Conservation (phyloP, 345 rosid species). For the Limnanthes douglasii region DNA sequence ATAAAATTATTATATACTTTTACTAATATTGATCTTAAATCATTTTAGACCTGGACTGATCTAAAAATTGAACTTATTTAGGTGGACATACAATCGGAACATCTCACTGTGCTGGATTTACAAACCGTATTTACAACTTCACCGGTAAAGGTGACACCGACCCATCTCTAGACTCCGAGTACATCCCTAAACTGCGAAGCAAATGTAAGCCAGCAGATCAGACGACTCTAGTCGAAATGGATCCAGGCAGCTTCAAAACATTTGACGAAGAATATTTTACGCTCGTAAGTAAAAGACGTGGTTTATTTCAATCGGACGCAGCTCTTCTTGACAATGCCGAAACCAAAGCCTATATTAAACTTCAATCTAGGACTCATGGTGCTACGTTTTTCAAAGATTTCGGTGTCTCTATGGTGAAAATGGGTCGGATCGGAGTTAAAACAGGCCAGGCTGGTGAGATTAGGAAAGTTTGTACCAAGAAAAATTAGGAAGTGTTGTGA, state of each 20-base stretch:
- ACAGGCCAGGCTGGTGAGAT: slow-evolving; percentile 25
- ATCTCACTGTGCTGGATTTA: slow-evolving; percentile 19
- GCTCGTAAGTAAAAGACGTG: slow-evolving; percentile 20
- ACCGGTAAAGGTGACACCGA: slow-evolving; percentile 32
- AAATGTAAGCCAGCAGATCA: slow-evolving; percentile 21
- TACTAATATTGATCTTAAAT: too few species aligned
- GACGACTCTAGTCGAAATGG: slow-evolving; percentile 22
- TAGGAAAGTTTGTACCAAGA: slow-evolving; percentile 24
- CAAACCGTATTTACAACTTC: slow-evolving; percentile 27
- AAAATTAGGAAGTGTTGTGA: too few species aligned
- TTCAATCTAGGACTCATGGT: slow-evolving; percentile 1
- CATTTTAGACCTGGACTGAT: too few species aligned
- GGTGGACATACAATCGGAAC: slow-evolving; percentile 37
- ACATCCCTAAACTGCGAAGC: slow-evolving; percentile 14
- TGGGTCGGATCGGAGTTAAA: slow-evolving; percentile 28
- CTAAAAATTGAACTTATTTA: too few species aligned
- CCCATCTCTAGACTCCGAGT: slow-evolving; percentile 25
- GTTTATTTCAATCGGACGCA: slow-evolving; percentile 32
- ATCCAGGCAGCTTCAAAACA: slow-evolving; percentile 30
- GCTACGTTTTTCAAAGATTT: slow-evolving; percentile 20
- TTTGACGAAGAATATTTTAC: slow-evolving; percentile 25
- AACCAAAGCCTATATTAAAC: slow-evolving; percentile 11
- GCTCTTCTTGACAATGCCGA: slow-evolving; percentile 22
- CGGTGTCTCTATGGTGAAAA: slow-evolving; percentile 28
- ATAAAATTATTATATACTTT: too few species aligned